Base-by-base conservation (phyloP, 2,329 filamentous ascomycete species). In the Phialophora tarda region DNA sequence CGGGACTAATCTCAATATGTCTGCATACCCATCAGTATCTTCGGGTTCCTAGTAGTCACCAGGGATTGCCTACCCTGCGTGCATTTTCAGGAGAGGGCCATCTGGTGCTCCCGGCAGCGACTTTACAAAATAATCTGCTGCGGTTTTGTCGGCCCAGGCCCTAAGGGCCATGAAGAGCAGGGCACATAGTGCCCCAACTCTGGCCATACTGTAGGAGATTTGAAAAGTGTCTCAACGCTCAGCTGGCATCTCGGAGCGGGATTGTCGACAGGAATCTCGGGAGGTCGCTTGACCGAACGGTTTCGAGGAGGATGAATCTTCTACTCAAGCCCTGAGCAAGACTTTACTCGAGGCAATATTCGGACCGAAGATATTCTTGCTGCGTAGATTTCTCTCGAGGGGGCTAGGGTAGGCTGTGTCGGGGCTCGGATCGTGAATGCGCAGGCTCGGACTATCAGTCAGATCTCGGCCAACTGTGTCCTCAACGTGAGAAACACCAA, bases 61-160 rank as follows among this genome's bases (percentile, higher is more conserved):
- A 55, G 32, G 61, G 30, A 53, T 24, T 32, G 80, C 90, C 82
- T 82, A 97, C 92, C 95, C 95, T 82, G 95, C 94, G 84, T 98
- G 95, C 94, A 98, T 98, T 84, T 97, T 97, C 75, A 97, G 81
- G 68, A 92, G 80, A 44, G 92, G 89, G 23, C 87, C 90, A 72
- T 88, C 83, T 10, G 96, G 94, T 63, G 91, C 88, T 34, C 96
- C 95, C 5, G 95, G 95, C 23, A 99, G 84, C 8, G 89, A 87
- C 73, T 88, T 88, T 62, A 99, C 90, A 80, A 90, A 98, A 79
- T 97, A 99, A 78, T 99, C 93, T 34, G 89, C 91, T 55, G 91
- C 89, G 1, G 85, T 84, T 76, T 87, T 88, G 38, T 82, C 80
- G 73, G 80, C 84, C 74, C 48, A 50, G 2, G 58, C 56, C 24